Percentiles rank a stretch among this genome's conserved stretches.
Conservation (phyloP, 495 filamentous ascomycete genomes). For the Mytilinidion resinicola region DNA sequence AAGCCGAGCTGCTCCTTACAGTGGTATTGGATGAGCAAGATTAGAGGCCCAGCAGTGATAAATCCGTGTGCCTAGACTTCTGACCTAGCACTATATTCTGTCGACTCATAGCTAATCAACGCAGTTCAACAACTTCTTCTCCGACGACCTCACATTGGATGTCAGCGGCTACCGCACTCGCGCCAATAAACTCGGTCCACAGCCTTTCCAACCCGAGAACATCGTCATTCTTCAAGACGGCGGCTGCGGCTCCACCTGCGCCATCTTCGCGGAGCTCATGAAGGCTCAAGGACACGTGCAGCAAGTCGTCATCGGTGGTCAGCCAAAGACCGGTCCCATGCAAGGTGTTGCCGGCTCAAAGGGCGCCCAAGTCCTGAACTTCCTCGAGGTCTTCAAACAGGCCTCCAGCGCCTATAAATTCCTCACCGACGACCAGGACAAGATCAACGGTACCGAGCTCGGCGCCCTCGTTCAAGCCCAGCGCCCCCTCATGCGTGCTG, state of each 20-base stretch:
- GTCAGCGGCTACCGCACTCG: not conserved
- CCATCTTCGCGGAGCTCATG: constrained; percentile 9
- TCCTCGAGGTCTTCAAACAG: not conserved
- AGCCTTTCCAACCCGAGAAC: constrained; percentile 5
- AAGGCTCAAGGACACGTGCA: not conserved
- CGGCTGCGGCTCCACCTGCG: constrained; percentile 6
- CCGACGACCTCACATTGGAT: not conserved
- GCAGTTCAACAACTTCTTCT: constrained; percentile 2
- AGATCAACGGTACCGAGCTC: constrained; percentile 1
- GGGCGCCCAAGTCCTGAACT: constrained; percentile 1
- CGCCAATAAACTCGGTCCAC: not conserved
- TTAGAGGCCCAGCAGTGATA: too few species aligned
- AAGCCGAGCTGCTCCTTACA: too few species aligned
- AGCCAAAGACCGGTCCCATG: not conserved
- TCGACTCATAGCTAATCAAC: not conserved
- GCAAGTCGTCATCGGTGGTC: constrained; percentile 1
- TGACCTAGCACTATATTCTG: not conserved
- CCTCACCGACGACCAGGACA: not conserved
- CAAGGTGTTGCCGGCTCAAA: constrained; percentile 3
- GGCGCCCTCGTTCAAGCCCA: not conserved
- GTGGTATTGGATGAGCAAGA: too few species aligned
- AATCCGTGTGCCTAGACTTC: too few species aligned
- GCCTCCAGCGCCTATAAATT: not conserved
- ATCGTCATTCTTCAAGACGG: constrained; percentile 6
- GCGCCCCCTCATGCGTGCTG: not conserved